phyloP scores from a whole-genome alignment of 1,284 basidiomycete genomes.

The Cryptococcus floricola region DNA sequence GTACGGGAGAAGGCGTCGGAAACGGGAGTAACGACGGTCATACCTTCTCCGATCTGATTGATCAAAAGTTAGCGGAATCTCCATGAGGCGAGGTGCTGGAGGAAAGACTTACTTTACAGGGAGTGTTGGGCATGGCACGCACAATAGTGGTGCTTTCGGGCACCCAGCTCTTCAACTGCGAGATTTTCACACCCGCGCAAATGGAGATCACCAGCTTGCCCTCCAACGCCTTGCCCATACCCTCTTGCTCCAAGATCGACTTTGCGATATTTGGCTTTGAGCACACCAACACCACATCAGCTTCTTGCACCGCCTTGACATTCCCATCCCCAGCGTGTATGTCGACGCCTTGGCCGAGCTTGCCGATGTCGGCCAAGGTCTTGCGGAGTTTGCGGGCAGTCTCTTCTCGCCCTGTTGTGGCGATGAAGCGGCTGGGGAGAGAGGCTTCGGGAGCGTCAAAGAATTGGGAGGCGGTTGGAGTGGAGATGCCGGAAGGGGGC shows the following conservation, averaged over 20 bases:
- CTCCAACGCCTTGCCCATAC: slow-evolving; percentile 80
- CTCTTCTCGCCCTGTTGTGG: slow-evolving; percentile 79
- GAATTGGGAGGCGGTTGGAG: slow-evolving; percentile 56
- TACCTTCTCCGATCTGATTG: slow-evolving; percentile 85
- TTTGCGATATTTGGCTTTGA: slow-evolving; percentile 91
- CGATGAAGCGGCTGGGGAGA: slow-evolving; percentile 77
- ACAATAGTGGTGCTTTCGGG: slow-evolving; percentile 75
- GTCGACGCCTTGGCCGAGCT: slow-evolving; percentile 62
- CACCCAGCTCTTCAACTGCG: slow-evolving; percentile 74
- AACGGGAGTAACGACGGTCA: slow-evolving; percentile 76
- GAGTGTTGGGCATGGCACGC: slow-evolving; percentile 98
- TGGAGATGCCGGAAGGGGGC: slow-evolving; percentile 76
- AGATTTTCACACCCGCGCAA: slow-evolving; percentile 87
- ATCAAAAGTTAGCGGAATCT: background rate
- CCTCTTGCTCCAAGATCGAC: slow-evolving; percentile 67
- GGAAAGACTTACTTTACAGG: slow-evolving; percentile 69
- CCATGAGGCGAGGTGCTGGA: background rate
- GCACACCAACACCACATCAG: slow-evolving; percentile 84
- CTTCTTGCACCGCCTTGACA: slow-evolving; percentile 63
- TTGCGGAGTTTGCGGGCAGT: slow-evolving; percentile 66
- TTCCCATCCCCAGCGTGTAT: slow-evolving; percentile 65
- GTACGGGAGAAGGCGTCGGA: slow-evolving; percentile 54
- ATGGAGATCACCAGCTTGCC: slow-evolving; percentile 95
- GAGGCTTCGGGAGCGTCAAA: slow-evolving; percentile 58
- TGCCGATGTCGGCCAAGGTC: slow-evolving; percentile 58